Evolutionary conservation across 2,329 filamentous ascomycete species (phyloP), one percentile per base, ranked within the genome.

Genomic region (Xylariaceae sp.): DNA sequence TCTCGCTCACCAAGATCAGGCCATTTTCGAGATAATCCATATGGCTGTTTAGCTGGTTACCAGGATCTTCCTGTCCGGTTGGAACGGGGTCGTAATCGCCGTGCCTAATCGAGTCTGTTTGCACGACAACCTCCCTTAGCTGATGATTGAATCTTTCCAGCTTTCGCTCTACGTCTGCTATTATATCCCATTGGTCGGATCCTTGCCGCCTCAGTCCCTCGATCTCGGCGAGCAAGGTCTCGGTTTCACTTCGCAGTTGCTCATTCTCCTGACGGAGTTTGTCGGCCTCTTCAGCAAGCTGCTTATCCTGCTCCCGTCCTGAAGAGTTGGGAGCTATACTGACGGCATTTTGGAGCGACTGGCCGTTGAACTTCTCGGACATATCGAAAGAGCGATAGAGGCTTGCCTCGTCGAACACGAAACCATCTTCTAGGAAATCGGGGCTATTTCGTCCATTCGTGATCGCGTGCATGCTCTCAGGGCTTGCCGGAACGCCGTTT

Each of bases 371-470:
- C 55, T 74, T 77, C 59, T 88, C 83, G 26, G 85, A 70, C 55
- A 82, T 80, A 61, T 90, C 87, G 4, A 87, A 80, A 8, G 85
- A 79, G 50, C 80, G 76, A 66, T 91, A 94, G 6, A 90, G 74
- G 65, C 84, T 88, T 55, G 84, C 79, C 60, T 94, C 88, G 64
- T 95, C 88, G 64, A 95, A 91, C 47, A 86, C 80, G 55, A 83
- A 73, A 5, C 82, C 79, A 12, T 82, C 80, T 40, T 74, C 74
- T 1, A 75, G 67, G 19, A 76, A 74, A 35, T 83, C 80, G 58
- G 82, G 67, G 63, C 82, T 84, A 56, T 81, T 80, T 49, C 80
- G 77, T 48, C 79, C 79, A 64, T 84, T 80, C 9, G 83, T 78
- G 62, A 84, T 87, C 1, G 83, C 85, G 64, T 89, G 86, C 59